These are phyloP conservation scores for Neurospora sp. DNA, from an alignment of 495 filamentous ascomycete species.

Conservation along the genomic window DNA sequence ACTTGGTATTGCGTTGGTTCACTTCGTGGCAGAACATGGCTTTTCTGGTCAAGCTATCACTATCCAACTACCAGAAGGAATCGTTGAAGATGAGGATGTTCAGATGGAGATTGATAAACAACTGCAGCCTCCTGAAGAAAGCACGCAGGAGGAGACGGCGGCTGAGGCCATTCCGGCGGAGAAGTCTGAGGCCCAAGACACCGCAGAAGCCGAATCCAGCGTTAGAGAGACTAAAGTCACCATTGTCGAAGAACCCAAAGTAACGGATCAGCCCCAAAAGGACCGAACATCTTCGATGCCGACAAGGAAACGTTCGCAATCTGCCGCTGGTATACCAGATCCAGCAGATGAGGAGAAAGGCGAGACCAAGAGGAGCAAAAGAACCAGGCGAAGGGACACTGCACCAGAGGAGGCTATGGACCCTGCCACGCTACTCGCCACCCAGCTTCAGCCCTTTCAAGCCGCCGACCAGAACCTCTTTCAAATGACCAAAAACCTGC, in stretches of 20 bases:
- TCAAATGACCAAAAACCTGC: conserved; percentile 51
- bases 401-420: conserved; percentile 62
- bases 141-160: neutral
- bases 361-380: conserved; percentile 67
- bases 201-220: neutral
- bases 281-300: conserved; percentile 22
- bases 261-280: conserved; percentile 14
- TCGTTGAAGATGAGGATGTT: conserved; percentile 21
- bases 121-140: conserved; percentile 10
- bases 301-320: conserved; percentile 55
- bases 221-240: neutral
- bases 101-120: conserved; percentile 31
- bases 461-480: conserved; percentile 72
- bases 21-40: conserved; percentile 20
- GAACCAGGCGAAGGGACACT: conserved; percentile 69
- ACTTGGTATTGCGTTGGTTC: conserved; percentile 29
- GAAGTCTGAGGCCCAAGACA: neutral
- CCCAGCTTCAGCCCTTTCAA: conserved; percentile 55
- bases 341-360: conserved; percentile 44
- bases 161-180: conserved; percentile 5
- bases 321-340: conserved; percentile 48
- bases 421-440: conserved; percentile 57
- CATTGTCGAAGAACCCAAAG: neutral
- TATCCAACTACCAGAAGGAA: conserved; percentile 25
- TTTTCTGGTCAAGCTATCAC: conserved; percentile 21